Evolutionary conservation across 805 yeast species (phyloP).

Genomic region (Torulaspora quercuum): DNA sequence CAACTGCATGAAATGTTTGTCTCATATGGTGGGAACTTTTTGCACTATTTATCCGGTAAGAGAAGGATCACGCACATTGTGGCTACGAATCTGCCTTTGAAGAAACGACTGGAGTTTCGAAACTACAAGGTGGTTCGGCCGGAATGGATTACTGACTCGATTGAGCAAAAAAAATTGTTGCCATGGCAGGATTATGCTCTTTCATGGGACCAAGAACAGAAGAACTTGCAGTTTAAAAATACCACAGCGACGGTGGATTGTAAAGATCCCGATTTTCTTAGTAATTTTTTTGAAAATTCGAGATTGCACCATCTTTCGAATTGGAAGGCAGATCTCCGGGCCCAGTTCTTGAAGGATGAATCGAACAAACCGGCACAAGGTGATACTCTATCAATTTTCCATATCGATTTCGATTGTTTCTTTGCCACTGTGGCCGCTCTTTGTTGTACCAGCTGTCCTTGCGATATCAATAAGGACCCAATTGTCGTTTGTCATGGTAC

Average conservation of each 20-base stretch:
- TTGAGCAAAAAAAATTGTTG: conserved; percentile 45
- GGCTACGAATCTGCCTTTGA: conserved; percentile 73
- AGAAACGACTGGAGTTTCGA: conserved; percentile 61
- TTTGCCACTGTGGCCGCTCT: conserved; percentile 82
- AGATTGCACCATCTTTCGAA: conserved; percentile 83
- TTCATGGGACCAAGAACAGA: conserved; percentile 54
- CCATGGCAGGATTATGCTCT: conserved; percentile 73
- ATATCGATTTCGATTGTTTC: conserved; percentile 91
- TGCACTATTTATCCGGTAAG: conserved; percentile 66
- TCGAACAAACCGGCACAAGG: conserved; percentile 23
- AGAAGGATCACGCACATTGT: conserved; percentile 79
- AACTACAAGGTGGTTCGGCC: conserved; percentile 77
- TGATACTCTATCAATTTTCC: conserved; percentile 47
- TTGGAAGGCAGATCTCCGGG: conserved; percentile 75
- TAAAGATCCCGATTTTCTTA: conserved; percentile 70
- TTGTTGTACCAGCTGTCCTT: conserved; percentile 45
- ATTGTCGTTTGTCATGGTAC: conserved; percentile 59
- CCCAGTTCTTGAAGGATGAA: conserved; percentile 53
- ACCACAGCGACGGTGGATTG: conserved; percentile 48
- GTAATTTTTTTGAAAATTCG: conserved; percentile 71
- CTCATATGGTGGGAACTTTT: conserved; percentile 73
- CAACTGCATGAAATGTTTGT: conserved; percentile 69
- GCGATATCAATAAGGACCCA: conserved; percentile 46
- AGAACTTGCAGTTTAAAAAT: conserved; percentile 33
- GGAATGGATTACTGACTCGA: conserved; percentile 71